Evolutionary conservation across 441 rosid species (phyloP), one percentile per base, ranked within the genome.

Genomic region (Eutrema salsugineum): DNA sequence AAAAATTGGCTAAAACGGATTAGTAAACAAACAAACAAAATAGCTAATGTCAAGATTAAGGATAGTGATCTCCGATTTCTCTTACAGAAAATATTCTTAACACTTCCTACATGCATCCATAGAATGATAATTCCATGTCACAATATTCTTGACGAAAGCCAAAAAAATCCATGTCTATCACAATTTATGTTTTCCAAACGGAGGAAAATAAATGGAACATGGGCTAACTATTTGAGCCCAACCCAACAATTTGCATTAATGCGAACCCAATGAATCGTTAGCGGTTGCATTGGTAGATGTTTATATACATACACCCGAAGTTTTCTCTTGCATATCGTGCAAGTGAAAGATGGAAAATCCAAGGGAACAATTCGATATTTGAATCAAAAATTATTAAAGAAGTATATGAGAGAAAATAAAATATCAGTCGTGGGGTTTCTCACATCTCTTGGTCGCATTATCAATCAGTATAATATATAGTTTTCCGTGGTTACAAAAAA

Each of bases 391-490:
- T 58, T 20, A n/a, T 35, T 30, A 30, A 36, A 38, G 22, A 51
- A 62, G 11, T 42, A 43, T 48, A 30, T 19, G 36, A 65, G n/a
- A 42, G 11, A 42, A 40, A 20, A 42, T n/a, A 48, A 47, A 43
- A n/a, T 35, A 39, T 75, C 74, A 68, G 69, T 54, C 44, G 73
- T 61, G 69, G 73, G 70, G 70, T 51, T 27, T 62, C 22, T 24
- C 27, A 24, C 65, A 35, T 44, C 38, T 53, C 42, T 68, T 75
- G 73, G 73, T 44, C 58, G 73, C 78, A 75, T 73, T 43, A 40
- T 53, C 39, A 53, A 51, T 35, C 36, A 12, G n/a, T 55, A 35
- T 35, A 35, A 3, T 53, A 33, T 36, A 46, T 1, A 46, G 47
- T 32, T 44, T 69, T 55, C 15, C 12, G 20, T 68, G 75, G 64